A percentile compares a stretch with the other conserved stretches of the same genome.
These are phyloP conservation scores for Globisporangium iwayamae DNA, from an alignment of 352 stramenopile species.

Conservation along the genomic window DNA sequence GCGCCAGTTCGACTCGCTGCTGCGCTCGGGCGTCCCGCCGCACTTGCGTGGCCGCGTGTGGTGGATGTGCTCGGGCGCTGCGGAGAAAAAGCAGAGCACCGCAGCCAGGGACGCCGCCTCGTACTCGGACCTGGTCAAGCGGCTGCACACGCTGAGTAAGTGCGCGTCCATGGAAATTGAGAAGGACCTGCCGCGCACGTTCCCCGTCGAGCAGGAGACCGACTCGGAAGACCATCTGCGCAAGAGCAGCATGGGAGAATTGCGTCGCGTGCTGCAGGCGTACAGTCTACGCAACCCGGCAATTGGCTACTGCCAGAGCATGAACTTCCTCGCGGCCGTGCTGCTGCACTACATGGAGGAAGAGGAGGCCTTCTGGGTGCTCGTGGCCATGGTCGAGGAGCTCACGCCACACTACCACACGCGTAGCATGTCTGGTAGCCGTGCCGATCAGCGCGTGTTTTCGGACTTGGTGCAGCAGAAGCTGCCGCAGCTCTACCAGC, in stretches of 20 bases:
- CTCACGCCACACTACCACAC: conserved; percentile 89
- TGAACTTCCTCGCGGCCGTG: conserved; percentile 85
- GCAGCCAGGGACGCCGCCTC: conserved; percentile 28
- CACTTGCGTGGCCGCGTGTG: conserved; percentile 71
- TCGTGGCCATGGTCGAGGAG: conserved; percentile 86
- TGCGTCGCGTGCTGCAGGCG: conserved; percentile 79
- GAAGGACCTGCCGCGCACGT: conserved; percentile 85
- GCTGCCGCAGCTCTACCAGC: conserved; percentile 64
- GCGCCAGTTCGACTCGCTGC: conserved; percentile 60
- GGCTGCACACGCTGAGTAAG: conserved; percentile 55
- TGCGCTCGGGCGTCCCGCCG: conserved; percentile 62
- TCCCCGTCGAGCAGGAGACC: conserved; percentile 35
- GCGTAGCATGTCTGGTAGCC: conserved; percentile 81
- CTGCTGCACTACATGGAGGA: conserved; percentile 81
- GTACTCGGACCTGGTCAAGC: conserved; percentile 51
- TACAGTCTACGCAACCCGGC: conserved; percentile 80
- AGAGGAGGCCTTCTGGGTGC: conserved; percentile 86
- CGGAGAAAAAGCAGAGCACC: conserved; percentile 31
- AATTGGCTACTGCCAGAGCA: conserved; percentile 89
- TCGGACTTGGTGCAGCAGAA: conserved; percentile 82
- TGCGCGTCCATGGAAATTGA: conserved; percentile 82
- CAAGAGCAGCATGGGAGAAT: conserved; percentile 42
- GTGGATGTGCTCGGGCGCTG: conserved; percentile 76
- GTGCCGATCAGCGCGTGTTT: conserved; percentile 89
- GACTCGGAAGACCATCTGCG: conserved; percentile 23